Base-by-base conservation (phyloP, 352 stramenopile genomes). In the Pythium coloratum region DNA sequence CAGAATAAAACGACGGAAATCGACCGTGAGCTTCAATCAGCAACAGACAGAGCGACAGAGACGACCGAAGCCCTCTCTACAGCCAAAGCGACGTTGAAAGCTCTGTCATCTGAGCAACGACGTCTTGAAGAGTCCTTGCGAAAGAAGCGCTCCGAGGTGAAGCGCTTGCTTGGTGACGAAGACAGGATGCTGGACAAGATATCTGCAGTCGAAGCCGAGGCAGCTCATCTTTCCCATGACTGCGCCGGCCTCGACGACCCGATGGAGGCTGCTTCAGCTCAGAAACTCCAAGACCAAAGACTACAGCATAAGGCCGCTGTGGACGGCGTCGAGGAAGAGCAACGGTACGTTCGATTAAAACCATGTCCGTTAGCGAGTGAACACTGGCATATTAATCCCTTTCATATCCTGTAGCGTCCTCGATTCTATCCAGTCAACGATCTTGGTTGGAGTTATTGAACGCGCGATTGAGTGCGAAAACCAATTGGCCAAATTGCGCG, bases 381-480 rank as follows among this genome's bases (percentile, higher is more conserved):
- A 44, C 12, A 44, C 9, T 55, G 49, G 10, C 2, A 5, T 55
- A 24, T 24, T 18, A 3, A 34, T 38, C 16, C 46, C 38, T 46
- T 26, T 34, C 46, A 33, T 24, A 13, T 3, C 42, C 16, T 30
- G 26, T 10, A 70, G 67, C 10, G 55, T 67, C 9, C 53, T 69
- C 6, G 56, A 70, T 26, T 59, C 55, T 7, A 61, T 58, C 18
- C 66, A 64, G 44, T 69, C 57, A 26, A 59, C 1, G 6, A 72
- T 70, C n/a, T 62, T 36, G n/a, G 47, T 72, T 61, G 64, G 69
- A 26, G 18, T 30, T 8, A 28, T 76, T 12, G 64, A 72, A 30
- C 49, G 49, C 38, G 50, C 69, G 3, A 67, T 70, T 12, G 40
- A 42, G 49, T 65, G 62, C 28, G 53, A 69, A 30, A 51, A 64